Percentiles rank a stretch among this genome's conserved stretches.
These are phyloP conservation scores for Phytophthora cactorum DNA, from an alignment of 352 stramenopile genomes.

Conservation along the genomic window DNA sequence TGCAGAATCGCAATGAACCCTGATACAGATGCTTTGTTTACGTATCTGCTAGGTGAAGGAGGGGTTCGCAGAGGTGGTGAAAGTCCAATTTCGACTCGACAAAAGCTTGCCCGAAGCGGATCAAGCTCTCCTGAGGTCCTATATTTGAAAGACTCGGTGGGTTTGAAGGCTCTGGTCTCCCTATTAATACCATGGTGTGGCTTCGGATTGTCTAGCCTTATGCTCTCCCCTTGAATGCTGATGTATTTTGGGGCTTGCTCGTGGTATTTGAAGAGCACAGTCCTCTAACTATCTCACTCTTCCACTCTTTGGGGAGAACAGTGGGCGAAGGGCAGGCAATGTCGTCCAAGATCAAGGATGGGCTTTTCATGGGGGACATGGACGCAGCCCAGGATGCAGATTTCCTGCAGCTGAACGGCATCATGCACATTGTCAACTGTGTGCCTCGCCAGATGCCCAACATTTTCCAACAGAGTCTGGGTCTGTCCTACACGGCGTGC, in stretches of 20 bases:
- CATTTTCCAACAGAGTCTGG: conserved; percentile 88
- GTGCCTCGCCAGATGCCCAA: conserved; percentile 91
- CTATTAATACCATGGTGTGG: conserved; percentile 38
- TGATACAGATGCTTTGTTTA: background rate
- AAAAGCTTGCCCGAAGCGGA: conserved; percentile 42
- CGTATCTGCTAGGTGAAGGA: conserved; percentile 55
- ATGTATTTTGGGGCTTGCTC: conserved; percentile 33
- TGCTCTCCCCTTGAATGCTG: conserved; percentile 4
- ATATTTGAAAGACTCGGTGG: conserved; percentile 47
- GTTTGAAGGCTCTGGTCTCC: conserved; percentile 9
- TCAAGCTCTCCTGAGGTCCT: conserved; percentile 57
- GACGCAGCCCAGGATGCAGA: conserved; percentile 92
- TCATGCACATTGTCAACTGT: conserved; percentile 93
- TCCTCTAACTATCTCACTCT: conserved; percentile 21
- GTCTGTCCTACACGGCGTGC: conserved; percentile 81
- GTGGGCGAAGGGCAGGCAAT: conserved; percentile 46
- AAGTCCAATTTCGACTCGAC: conserved; percentile 70
- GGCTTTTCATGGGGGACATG: conserved; percentile 94
- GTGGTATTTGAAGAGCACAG: conserved; percentile 1
- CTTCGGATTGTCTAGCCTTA: conserved; percentile 8
- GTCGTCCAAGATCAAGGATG: conserved; percentile 95
- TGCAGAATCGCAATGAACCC: conserved; percentile 20
- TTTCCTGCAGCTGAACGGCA: conserved; percentile 94
- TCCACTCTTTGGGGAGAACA: conserved; percentile 29
- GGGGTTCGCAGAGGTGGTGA: conserved; percentile 75